phyloP scores from a whole-genome alignment of 129 eudicot genomes.

The Helianthus tuberosus region DNA sequence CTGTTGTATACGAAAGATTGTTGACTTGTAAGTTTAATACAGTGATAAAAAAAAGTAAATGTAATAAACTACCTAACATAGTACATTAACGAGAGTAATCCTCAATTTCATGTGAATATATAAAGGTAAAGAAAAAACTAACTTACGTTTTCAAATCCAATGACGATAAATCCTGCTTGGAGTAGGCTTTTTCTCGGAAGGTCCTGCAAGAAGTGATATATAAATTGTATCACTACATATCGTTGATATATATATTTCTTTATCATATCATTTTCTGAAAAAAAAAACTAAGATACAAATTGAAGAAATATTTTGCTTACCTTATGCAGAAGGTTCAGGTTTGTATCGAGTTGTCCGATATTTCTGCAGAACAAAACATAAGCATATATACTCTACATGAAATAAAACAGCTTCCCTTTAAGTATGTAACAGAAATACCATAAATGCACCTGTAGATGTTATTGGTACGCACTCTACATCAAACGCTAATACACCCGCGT shows the following conservation, averaged over 20 bases:
- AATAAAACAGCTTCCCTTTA: slow-evolving; percentile 7
- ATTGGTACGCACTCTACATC: no score
- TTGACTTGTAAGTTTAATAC: neutral
- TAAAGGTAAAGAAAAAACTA: neutral
- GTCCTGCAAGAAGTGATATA: slow-evolving; percentile 49
- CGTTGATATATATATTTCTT: neutral
- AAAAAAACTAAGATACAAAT: neutral
- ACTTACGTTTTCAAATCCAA: slow-evolving; percentile 91
- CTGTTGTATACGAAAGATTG: slow-evolving; percentile 40
- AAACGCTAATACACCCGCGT: no score
- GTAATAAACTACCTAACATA: neutral
- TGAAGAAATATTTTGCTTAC: slow-evolving; percentile 27
- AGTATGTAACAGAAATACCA: slow-evolving; percentile 5
- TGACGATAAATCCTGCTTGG: slow-evolving; percentile 61
- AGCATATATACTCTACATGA: slow-evolving; percentile 13
- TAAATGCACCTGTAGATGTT: slow-evolving; percentile 74
- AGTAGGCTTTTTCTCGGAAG: slow-evolving; percentile 61
- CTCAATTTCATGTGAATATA: neutral
- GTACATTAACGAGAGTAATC: neutral
- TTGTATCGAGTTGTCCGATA: slow-evolving; percentile 95
- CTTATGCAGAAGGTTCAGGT: slow-evolving; percentile 80
- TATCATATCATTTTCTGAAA: slow-evolving; percentile 1
- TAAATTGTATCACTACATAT: no score
- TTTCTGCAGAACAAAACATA: slow-evolving; percentile 60
- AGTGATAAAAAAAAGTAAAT: neutral